Base-by-base conservation (phyloP, 148 eudicot species). In the Dianthus caryophyllus region DNA sequence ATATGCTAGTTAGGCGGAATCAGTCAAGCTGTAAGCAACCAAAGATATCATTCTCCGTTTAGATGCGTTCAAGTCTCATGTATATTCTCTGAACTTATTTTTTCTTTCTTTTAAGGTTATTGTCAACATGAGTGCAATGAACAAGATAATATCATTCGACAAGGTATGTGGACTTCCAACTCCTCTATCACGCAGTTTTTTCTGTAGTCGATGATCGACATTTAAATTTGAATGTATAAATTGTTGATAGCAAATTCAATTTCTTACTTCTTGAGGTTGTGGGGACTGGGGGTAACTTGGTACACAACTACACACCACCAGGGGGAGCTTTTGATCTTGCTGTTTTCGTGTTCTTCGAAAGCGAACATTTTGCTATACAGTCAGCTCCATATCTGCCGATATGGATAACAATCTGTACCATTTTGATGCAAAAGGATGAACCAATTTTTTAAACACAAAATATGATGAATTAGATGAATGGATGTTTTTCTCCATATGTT, bases 131-230 rank as follows among this genome's bases (percentile, higher is more conserved):
- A 76, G 95, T 44, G 73, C 72, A 52, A 93, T 93, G 97, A 84
- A 83, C 69, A 84, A 82, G 67, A 78, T 90, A 71, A 69, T 93
- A 65, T 87, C 96, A 46, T 88, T 93, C 67, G 97, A 93, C 78
- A 83, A 90, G 96, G 98, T 89, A 86, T 53, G 30, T 60, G 10
- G 30, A 31, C 64, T 44, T 15, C 33, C 36, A 16, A 41, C 16
- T 57, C 13, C 24, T 56, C 16, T 50, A 20, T 48, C 18, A 26
- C 48, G 52, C 49, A 64, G 13, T 46, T 52, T 39, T 47, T 53
- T 44, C 27, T 24, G 36, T 21, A 53, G 13, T 52, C 5, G 24
- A 20, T 15, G 21, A 2, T 51, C n/a, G 26, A 11, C 31, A 50
- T 52, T 66, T 36, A 20, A 24, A 3, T 51, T 38, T 8, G n/a